Conservation (phyloP, 108 stramenopile species). For the Aurantiochytrium sp. region DNA sequence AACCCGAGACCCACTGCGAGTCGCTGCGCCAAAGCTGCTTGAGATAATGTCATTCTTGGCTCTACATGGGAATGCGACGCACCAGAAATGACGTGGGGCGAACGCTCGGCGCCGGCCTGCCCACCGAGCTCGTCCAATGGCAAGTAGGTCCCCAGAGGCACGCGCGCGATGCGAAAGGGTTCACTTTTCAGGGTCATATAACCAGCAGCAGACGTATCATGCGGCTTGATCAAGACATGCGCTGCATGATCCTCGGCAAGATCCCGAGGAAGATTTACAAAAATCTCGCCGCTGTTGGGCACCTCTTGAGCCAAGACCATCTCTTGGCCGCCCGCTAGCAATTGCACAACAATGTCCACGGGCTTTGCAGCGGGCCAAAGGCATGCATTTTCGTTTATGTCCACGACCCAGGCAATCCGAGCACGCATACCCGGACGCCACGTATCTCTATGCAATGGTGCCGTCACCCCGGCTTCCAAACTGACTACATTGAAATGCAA, state of each 20-base stretch:
- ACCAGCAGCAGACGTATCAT: neutral
- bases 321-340: neutral
- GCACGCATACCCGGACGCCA: neutral
- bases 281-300: neutral
- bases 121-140: neutral
- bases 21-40: neutral
- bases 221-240: neutral
- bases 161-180: neutral
- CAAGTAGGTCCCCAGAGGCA: neutral
- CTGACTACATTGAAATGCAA: neutral
- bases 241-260: neutral
- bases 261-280: neutral
- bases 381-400: neutral
- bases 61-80: neutral
- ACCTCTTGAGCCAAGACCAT: neutral
- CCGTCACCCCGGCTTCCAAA: neutral
- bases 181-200: neutral
- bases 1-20: neutral
- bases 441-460: neutral
- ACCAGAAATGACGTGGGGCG: neutral
- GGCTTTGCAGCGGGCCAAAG: neutral
- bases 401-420: neutral
- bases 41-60: neutral
- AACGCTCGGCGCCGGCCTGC: neutral
- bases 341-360: neutral